phyloP scores from a whole-genome alignment of 2,329 filamentous ascomycete species.

The Microsporum canis region DNA sequence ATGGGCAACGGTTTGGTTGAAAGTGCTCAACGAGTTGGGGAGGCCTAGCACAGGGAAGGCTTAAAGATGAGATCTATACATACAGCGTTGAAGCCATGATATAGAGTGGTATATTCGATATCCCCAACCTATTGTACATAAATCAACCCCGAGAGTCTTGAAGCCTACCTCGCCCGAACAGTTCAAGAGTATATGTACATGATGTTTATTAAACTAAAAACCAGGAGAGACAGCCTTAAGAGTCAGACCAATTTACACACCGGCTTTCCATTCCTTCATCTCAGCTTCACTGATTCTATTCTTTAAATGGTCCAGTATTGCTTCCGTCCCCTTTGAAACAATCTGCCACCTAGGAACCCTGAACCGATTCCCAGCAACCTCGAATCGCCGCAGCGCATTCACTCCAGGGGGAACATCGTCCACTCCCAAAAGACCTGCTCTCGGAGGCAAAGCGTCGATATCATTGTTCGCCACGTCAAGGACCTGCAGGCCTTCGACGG shows the following conservation, averaged over 20 bases:
- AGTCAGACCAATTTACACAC: neutral
- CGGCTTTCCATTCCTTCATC: conserved; percentile 25
- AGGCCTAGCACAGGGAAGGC: conserved; percentile 16
- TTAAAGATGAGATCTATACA: neutral
- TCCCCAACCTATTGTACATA: neutral
- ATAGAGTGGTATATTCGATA: neutral
- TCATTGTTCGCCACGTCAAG: conserved; percentile 79
- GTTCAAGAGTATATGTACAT: neutral
- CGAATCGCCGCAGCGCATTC: conserved; percentile 51
- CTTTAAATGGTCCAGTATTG: conserved; percentile 67
- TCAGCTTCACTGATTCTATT: conserved; percentile 55
- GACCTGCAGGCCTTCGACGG: conserved; percentile 60
- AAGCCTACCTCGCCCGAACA: neutral
- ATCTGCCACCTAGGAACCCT: conserved; percentile 75
- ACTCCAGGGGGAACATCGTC: conserved; percentile 32
- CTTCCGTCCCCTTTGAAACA: conserved; percentile 76
- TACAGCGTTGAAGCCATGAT: neutral
- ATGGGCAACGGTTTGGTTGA: conserved; percentile 55
- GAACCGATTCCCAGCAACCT: conserved; percentile 78
- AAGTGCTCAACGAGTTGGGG: conserved; percentile 34
- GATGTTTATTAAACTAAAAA: neutral
- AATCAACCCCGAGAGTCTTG: neutral
- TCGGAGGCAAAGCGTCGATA: conserved; percentile 67
- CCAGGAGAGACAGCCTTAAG: too few relatives aligned
- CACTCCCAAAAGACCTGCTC: conserved; percentile 64